Evolutionary conservation across 768 basidiomycete species (phyloP).

Genomic region (Exsudoporus frostii): DNA sequence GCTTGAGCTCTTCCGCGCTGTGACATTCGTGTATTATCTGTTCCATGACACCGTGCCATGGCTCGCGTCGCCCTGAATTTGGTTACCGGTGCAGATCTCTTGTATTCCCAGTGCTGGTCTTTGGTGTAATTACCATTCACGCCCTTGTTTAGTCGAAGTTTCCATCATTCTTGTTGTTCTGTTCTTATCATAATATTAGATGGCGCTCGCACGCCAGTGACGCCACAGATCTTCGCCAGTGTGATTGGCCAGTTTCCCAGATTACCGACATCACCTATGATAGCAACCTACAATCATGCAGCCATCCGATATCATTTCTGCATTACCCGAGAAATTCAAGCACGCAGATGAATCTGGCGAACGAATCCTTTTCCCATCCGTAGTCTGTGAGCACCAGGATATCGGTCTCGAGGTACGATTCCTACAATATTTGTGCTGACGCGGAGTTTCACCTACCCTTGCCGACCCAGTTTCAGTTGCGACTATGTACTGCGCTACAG

Average conservation of each 20-base stretch:
- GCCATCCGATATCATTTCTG: constrained; percentile 50
- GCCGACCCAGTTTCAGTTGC: constrained; percentile 71
- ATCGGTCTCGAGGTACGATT: constrained; percentile 57
- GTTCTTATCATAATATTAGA: neutral
- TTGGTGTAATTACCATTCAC: neutral
- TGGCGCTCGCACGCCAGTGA: constrained; percentile 13
- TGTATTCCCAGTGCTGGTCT: neutral
- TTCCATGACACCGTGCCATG: neutral
- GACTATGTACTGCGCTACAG: constrained; percentile 80
- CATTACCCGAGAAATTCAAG: constrained; percentile 54
- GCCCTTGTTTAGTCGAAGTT: constrained; percentile 1
- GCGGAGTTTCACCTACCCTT: neutral
- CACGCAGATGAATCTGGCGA: constrained; percentile 60
- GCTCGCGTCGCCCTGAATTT: neutral
- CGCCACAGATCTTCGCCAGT: constrained; percentile 3
- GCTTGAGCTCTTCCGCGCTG: constrained; percentile 39
- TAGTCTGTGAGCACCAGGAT: constrained; percentile 57
- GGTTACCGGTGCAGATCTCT: neutral
- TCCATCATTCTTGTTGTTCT: neutral
- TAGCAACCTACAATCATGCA: constrained; percentile 11
- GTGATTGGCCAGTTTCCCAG: neutral
- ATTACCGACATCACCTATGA: neutral
- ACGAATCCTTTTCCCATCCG: constrained; percentile 77
- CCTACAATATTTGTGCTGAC: neutral
- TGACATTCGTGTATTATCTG: neutral